Conservation (phyloP, 345 rosid species). For the Brassica nigra region DNA sequence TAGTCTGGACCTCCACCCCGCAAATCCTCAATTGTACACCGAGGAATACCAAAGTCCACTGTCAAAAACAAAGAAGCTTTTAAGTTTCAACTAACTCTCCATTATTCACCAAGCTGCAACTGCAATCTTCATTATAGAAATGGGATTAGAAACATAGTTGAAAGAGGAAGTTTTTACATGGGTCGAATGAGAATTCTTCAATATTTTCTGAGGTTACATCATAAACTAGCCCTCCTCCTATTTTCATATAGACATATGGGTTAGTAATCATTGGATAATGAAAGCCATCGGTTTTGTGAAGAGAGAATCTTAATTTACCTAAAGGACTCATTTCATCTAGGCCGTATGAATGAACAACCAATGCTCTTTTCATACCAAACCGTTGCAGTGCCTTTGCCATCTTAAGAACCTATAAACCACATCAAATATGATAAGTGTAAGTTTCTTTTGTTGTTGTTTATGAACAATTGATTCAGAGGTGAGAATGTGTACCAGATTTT, state of each 20-base stretch:
- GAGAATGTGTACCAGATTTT: slow-evolving; percentile 59
- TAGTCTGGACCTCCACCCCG: slow-evolving; percentile 78
- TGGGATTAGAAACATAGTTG: background rate
- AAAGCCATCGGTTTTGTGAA: slow-evolving; percentile 11
- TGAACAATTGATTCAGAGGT: slow-evolving; percentile 6
- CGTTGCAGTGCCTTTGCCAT: slow-evolving; percentile 90
- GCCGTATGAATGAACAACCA: slow-evolving; percentile 95
- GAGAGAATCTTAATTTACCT: slow-evolving; percentile 45
- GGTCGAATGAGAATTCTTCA: slow-evolving; percentile 80
- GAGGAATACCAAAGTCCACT: slow-evolving; percentile 94
- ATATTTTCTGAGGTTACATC: slow-evolving; percentile 72
- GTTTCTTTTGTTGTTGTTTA: background rate
- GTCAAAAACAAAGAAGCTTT: slow-evolving; percentile 25
- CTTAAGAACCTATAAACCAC: slow-evolving; percentile 63
- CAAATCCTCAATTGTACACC: slow-evolving; percentile 76
- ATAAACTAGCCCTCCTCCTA: slow-evolving; percentile 76
- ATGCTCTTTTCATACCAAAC: slow-evolving; percentile 90
- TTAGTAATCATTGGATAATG: background rate
- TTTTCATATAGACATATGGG: slow-evolving; percentile 9
- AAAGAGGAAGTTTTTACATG: slow-evolving; percentile 50
- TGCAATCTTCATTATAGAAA: background rate
- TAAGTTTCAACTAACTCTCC: background rate
- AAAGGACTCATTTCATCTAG: slow-evolving; percentile 97
- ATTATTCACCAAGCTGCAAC: slow-evolving; percentile 1
- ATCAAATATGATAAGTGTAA: background rate